A percentile compares a stretch with the other conserved stretches of the same genome.
phyloP scores from a whole-genome alignment of 2,329 filamentous ascomycete genomes.

The Aspergillus ibericus region DNA sequence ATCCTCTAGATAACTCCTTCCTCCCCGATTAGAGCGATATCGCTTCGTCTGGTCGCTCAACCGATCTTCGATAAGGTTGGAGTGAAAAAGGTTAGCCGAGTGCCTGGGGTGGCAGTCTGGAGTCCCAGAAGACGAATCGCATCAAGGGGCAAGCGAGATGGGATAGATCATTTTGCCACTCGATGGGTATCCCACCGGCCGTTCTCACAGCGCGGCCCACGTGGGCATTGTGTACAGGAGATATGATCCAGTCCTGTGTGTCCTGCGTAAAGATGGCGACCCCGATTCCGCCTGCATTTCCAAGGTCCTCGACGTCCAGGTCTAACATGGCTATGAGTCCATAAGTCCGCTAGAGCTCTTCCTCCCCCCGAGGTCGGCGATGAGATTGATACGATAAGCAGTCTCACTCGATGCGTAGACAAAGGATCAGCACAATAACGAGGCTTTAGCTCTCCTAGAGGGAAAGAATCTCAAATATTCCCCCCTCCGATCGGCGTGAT shows the following conservation, averaged over 20 bases:
- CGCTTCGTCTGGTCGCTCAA: neutral
- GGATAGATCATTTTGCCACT: conserved; percentile 3
- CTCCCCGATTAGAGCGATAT: neutral
- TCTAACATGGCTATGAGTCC: too few relatives aligned
- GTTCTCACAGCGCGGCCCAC: neutral
- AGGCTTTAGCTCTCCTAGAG: conserved; percentile 4
- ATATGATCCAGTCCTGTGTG: neutral
- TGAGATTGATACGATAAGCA: conserved; percentile 8
- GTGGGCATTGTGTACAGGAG: neutral
- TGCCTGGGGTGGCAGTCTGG: neutral
- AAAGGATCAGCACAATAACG: neutral
- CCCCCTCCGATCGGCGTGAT: neutral
- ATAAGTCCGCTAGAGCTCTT: neutral
- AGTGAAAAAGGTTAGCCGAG: neutral
- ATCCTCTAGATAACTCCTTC: neutral
- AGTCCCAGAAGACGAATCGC: neutral
- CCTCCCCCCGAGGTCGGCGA: neutral
- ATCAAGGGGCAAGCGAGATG: neutral
- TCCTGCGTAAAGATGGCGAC: too few relatives aligned
- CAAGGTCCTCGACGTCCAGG: neutral
- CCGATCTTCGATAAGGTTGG: conserved; percentile 6
- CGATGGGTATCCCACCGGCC: neutral
- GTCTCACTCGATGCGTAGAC: neutral
- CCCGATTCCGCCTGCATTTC: neutral
- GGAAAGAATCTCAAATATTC: neutral